Conservation (phyloP, 75 land plant genomes). For the Picea glauca region DNA sequence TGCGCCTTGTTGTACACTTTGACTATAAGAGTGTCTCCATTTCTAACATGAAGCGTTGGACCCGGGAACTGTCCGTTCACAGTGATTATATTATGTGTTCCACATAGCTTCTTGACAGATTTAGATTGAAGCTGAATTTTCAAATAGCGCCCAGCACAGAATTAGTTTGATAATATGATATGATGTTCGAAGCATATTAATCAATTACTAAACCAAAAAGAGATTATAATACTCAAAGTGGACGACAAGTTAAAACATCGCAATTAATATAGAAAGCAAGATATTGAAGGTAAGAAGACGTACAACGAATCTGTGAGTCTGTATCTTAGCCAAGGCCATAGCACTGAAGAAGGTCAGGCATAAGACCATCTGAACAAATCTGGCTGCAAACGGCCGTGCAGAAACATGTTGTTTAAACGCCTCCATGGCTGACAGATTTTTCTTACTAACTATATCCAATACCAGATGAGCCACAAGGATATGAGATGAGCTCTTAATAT, state of each 20-base stretch:
- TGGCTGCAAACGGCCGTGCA: not conserved
- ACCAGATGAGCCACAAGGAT: too few relatives aligned
- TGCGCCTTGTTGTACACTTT: not conserved
- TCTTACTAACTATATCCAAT: too few relatives aligned
- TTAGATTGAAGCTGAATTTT: not conserved
- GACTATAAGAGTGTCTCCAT: not conserved
- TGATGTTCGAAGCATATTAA: too few relatives aligned
- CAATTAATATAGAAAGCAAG: too few relatives aligned
- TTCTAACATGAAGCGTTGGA: not conserved
- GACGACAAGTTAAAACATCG: too few relatives aligned
- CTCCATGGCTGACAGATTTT: too few relatives aligned
- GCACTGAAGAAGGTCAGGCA: not conserved
- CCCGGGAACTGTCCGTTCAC: not conserved
- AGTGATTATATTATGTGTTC: not conserved
- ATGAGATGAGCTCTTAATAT: too few relatives aligned
- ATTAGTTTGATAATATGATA: not conserved
- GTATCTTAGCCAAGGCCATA: not conserved
- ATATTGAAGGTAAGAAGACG: not conserved
- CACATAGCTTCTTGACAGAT: not conserved
- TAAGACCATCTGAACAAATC: not conserved
- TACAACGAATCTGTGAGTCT: conserved; percentile 1
- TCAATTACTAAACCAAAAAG: too few relatives aligned
- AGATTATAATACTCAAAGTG: too few relatives aligned
- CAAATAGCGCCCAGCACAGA: not conserved
- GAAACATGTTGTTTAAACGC: not conserved